Base-by-base conservation (phyloP, 768 basidiomycete genomes). In the Lyophyllum atratum region DNA sequence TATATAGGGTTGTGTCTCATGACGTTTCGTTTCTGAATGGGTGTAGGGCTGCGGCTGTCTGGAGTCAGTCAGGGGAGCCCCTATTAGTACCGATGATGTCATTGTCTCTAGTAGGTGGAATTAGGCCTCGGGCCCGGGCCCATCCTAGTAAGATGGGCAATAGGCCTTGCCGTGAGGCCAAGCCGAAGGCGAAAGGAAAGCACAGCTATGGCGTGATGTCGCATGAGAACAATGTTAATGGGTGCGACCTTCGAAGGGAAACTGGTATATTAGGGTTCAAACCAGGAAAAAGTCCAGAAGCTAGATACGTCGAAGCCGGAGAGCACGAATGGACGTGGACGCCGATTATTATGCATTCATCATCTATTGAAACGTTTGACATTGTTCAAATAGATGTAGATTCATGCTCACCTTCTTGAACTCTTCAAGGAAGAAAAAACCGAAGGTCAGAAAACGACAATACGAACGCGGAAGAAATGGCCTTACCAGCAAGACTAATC, bases 401-500 rank as follows among this genome's bases (percentile, higher is more conserved):
- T 24, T 8, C 11, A 28, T 33, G 21, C 29, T 52, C 29, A 58
- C 63, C 49, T 58, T 58, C 52, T 56, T 62, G 33, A 62, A 64
- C 42, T 64, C 60, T 62, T n/a, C 17, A 44, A 11, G 25, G 39
- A 44, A 11, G 25, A 12, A 44, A 19, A 54, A 15, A 55, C 34
- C 8, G 25, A 24, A 54, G 14, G n/a, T 53, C 14, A 52, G 42
- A 24, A 21, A 4, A 52, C 7, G 12, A 39, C 10, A 12, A 4
- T 26, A 7, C 7, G 6, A 3, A 37, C 34, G 34, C 10, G n/a
- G 19, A 44, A 9, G 11, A 31, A 67, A 31, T 31, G 29, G n/a
- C n/a, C 80, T 58, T 57, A 89, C 88, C 89, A 0, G 84, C 77
- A 69, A 90, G 89, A 73, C 87, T 87, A 68, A 92, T 90, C 72